Evolutionary conservation across 306 rosid genomes (phyloP), one percentile per base, ranked within the genome.

Genomic region (Urtica urens): DNA sequence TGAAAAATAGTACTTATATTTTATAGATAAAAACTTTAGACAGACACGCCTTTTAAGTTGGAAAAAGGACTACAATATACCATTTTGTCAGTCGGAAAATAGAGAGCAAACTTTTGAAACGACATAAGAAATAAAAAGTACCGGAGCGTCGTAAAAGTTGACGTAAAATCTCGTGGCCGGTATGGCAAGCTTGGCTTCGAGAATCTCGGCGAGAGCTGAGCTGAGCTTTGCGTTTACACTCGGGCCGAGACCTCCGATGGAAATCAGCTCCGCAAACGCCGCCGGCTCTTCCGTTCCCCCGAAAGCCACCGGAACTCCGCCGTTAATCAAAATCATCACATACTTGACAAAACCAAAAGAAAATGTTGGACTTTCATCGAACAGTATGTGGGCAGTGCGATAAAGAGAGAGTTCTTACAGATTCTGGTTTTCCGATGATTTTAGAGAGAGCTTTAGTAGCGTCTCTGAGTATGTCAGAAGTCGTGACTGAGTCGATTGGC

Each of bases 271-370:
- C 49, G 79, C 99, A 61, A 81, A 92, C 2, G 96, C 96, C 15
- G 99, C 86, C 5, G 99, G 94, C 63, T 79, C 93, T 78, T 85
- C 94, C 1, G 93, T 82, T 48, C 94, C 87, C 26, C 67, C 83
- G 67, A 85, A 92, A 29, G 82, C 93, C 62, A 92, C 79, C 4
- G 96, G 94, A 56, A 72, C 82, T 47, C 79, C 66, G 55, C 94
- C 81, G 62, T 92, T 92, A 59, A 92, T 54, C 86, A 82, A 65
- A 56, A 92, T 80, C 96, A 85, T 85, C 69, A 85, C 99, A 72
- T 82, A 79, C 96, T 92, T 76, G 51, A 38, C 25, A 9, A 41
- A 33, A 10, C 26, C 2, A 15, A 16, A 1, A 15, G 24, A 35
- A 46, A 3, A 9, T 3, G 16, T 5, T 13, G 52, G 11, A 72